Base-by-base conservation (phyloP, 2,329 filamentous ascomycete species). In the Neobulgaria alba region DNA sequence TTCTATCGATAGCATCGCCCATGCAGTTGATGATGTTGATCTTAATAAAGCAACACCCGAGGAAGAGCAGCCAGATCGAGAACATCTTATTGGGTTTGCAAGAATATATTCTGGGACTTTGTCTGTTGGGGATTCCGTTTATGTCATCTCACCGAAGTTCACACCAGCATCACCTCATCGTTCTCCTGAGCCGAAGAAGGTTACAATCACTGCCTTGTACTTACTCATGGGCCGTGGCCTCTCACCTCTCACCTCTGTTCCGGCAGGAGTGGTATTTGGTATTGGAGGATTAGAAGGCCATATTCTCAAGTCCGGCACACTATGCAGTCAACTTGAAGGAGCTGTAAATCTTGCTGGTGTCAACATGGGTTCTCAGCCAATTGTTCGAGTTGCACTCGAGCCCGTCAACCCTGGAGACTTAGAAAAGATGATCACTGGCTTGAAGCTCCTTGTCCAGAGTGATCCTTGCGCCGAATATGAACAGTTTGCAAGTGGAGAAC, bases 391-490 rank as follows among this genome's bases (percentile, higher is more conserved):
- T 15, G 89, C 92, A 0, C 68, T 98, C n/a, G 92, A 98, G 60
- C 92, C 92, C 0, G 80, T 79, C 41, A 93, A 92, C 61, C 92
- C 92, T 0, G 80, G 78, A 18, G 88, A 98, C 58, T 69, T 98
- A 16, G 83, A 92, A 60, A 95, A 93, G 66, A 93, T 98, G 89
- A 88, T 98, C 42, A 73, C 77, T 4, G 92, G 92, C 0, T 68
- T 98, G 38, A 80, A 80, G 47, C 68, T 98, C 14, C 76, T 98
- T 1, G 89, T 95, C 21, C 88, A 95, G 58, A 93, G 88, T 54
- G 92, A 98, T 56, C 90, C 92, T 0, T 96, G 92, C 56, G 92
- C 90, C 10, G 82, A 94, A 60, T 98, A 98, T 54, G 89, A 96
- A 60, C 86, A 94, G 37, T 82, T 96, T 38, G 75, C 82, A 42